phyloP scores from a whole-genome alignment of 305 asterid genomes.

The Solanum hybrid region DNA sequence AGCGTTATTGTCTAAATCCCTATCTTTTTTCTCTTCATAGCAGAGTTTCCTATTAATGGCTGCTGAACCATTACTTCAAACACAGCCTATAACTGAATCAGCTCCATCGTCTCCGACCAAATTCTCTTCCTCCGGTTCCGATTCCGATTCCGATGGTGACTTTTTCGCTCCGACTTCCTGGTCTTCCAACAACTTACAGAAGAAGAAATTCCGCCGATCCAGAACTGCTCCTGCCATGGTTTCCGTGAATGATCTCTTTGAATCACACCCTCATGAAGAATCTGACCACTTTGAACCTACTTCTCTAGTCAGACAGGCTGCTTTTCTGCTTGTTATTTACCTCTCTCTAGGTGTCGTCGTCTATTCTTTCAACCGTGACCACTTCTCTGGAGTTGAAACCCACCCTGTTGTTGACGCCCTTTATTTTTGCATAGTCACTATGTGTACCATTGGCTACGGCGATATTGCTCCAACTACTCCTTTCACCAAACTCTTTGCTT shows the following conservation, averaged over 20 bases:
- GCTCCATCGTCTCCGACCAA: not conserved
- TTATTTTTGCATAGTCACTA: slow-evolving; percentile 53
- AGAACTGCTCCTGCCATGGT: slow-evolving; percentile 48
- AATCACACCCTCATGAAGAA: not conserved
- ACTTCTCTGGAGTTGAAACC: slow-evolving; percentile 46
- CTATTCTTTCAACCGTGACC: slow-evolving; percentile 37
- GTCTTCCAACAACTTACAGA: not conserved
- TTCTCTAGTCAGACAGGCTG: slow-evolving; percentile 30
- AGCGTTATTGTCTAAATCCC: not conserved
- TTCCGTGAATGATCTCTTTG: slow-evolving; percentile 13
- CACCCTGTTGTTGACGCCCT: slow-evolving; percentile 51
- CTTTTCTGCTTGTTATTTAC: slow-evolving; percentile 29
- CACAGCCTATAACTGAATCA: not conserved
- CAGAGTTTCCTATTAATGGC: not conserved
- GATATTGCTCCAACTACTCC: slow-evolving; percentile 48
- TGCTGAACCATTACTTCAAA: not conserved
- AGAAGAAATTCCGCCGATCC: slow-evolving; percentile 24
- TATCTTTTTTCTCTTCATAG: not conserved
- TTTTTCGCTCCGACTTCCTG: not conserved
- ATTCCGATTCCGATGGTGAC: not conserved
- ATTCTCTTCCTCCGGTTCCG: not conserved
- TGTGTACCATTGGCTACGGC: slow-evolving; percentile 63
- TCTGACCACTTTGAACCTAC: slow-evolving; percentile 16
- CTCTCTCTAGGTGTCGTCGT: slow-evolving; percentile 37
- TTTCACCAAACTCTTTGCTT: slow-evolving; percentile 35